phyloP scores from a whole-genome alignment of 2,329 filamentous ascomycete genomes.

The Calonectria naviculata region DNA sequence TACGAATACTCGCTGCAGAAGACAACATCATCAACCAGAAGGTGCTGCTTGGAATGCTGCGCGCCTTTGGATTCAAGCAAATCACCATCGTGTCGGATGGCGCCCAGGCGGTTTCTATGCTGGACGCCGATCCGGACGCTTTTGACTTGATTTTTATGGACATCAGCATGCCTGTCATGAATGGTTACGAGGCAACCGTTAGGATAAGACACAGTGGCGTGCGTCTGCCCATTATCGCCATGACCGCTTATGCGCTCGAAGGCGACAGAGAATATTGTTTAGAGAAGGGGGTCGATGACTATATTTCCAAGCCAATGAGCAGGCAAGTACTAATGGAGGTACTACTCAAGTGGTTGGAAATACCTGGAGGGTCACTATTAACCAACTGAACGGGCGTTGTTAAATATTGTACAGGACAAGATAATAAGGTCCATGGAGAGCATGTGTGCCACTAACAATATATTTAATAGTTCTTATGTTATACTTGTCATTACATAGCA shows the following conservation, averaged over 20 bases:
- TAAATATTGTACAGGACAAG: too few species aligned
- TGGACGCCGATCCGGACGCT: constrained; percentile 42
- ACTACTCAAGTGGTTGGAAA: constrained; percentile 33
- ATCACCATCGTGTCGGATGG: constrained; percentile 33
- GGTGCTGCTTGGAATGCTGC: constrained; percentile 50
- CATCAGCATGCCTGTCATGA: constrained; percentile 65
- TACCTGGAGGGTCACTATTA: background rate
- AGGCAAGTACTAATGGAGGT: constrained; percentile 33
- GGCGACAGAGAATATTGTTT: constrained; percentile 65
- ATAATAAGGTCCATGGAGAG: too few species aligned
- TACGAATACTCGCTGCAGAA: constrained; percentile 53
- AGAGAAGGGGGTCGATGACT: constrained; percentile 66
- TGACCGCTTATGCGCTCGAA: constrained; percentile 66
- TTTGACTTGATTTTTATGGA: constrained; percentile 54
- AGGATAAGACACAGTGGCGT: constrained; percentile 60
- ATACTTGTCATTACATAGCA: too few species aligned
- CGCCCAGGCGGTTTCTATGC: constrained; percentile 32
- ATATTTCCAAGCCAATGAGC: constrained; percentile 65
- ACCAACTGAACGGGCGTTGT: too few species aligned
- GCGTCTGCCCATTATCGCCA: constrained; percentile 61
- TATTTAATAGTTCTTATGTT: too few species aligned
- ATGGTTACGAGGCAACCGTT: constrained; percentile 58
- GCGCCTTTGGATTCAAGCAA: constrained; percentile 52
- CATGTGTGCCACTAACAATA: too few species aligned
- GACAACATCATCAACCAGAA: constrained; percentile 57